Conservation (phyloP, 164 flowering plant genomes). For the Kingdonia uniflora region DNA sequence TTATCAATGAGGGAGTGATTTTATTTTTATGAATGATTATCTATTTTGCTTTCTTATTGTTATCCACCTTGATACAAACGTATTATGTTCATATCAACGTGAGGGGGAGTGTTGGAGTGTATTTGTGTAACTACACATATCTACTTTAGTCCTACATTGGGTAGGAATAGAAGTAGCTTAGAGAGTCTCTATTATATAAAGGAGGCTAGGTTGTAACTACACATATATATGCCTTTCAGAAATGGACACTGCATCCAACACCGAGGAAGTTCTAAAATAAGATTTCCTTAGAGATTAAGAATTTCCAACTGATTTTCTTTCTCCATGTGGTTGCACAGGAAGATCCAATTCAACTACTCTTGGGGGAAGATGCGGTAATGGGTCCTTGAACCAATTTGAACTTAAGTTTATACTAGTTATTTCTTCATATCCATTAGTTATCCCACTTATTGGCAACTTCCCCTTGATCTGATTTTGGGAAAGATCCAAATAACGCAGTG, state of each 20-base stretch:
- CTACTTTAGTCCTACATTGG: too few relatives aligned
- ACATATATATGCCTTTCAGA: too few relatives aligned
- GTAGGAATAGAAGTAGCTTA: too few relatives aligned
- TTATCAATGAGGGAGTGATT: too few relatives aligned
- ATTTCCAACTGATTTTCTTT: not conserved
- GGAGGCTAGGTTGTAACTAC: too few relatives aligned
- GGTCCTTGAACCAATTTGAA: not conserved
- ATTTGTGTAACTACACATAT: too few relatives aligned
- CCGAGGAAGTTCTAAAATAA: constrained; percentile 2
- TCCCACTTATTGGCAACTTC: not conserved
- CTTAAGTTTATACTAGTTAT: not conserved
- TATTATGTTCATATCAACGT: too few relatives aligned
- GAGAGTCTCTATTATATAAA: too few relatives aligned
- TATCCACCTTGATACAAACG: too few relatives aligned
- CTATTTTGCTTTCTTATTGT: too few relatives aligned
- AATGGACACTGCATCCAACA: constrained; percentile 2
- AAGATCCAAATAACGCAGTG: constrained; percentile 1
- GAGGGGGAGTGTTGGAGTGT: too few relatives aligned
- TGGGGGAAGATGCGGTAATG: not conserved
- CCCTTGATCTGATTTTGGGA: constrained; percentile 9
- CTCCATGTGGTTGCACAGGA: not conserved
- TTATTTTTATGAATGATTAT: too few relatives aligned
- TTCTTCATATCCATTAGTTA: not conserved
- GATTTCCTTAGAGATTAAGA: constrained; percentile 8
- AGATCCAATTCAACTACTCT: not conserved